phyloP scores from a whole-genome alignment of 2,329 filamentous ascomycete species.

The Phaeosphaeriaceae sp. region DNA sequence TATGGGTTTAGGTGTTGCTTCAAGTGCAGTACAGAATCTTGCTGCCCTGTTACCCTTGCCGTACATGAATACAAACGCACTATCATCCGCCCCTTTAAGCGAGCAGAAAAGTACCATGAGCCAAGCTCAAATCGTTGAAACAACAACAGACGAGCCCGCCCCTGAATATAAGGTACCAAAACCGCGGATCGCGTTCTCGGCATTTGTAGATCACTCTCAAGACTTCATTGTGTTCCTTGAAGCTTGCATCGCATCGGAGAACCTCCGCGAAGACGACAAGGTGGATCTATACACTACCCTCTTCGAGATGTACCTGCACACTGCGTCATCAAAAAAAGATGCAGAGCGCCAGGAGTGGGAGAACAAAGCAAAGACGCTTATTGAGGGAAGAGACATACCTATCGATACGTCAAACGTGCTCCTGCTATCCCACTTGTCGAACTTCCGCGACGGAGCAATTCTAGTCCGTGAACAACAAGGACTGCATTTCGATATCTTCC shows the following conservation, averaged over 20 bases:
- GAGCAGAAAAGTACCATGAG: conserved; percentile 60
- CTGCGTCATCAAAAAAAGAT: conserved; percentile 77
- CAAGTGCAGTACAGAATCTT: conserved; percentile 83
- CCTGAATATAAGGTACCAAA: conserved; percentile 77
- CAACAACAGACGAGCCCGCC: conserved; percentile 57
- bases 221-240: conserved; percentile 94
- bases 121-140: conserved; percentile 61
- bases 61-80: conserved; percentile 74
- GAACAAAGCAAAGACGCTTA: conserved; percentile 84
- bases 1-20: conserved; percentile 58
- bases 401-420: conserved; percentile 96
- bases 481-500: conserved; percentile 92
- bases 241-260: conserved; percentile 76
- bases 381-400: conserved; percentile 76
- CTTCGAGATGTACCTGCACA: conserved; percentile 98
- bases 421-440: conserved; percentile 86
- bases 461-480: conserved; percentile 94
- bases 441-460: conserved; percentile 88
- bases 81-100: conserved; percentile 61
- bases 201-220: conserved; percentile 91
- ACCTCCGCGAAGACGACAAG: conserved; percentile 75
- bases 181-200: conserved; percentile 89
- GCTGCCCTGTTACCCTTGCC: conserved; percentile 83
- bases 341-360: conserved; percentile 81
- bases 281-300: conserved; percentile 91